Evolutionary conservation across 2,329 filamentous ascomycete genomes (phyloP).

Genomic region (Exophiala mesophila): DNA sequence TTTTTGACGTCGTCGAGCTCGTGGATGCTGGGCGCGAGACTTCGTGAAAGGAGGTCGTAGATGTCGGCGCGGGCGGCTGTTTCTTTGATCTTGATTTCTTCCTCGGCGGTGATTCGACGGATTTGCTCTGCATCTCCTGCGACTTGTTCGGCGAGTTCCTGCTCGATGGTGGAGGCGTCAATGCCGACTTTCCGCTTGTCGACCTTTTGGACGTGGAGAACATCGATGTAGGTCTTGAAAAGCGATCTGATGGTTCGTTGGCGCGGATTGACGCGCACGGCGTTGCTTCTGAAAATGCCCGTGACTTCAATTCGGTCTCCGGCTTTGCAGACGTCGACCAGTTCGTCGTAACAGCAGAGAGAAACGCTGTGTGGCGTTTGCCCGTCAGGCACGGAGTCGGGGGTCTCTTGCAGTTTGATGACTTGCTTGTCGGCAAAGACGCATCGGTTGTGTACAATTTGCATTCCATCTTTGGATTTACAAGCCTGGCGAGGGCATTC

Average conservation of each 20-base stretch:
- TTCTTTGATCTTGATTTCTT: conserved; percentile 80
- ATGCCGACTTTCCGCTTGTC: conserved; percentile 92
- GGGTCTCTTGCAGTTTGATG: conserved; percentile 96
- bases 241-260: conserved; percentile 90
- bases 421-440: conserved; percentile 96
- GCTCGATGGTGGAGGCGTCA: conserved; percentile 80
- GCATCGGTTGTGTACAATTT: conserved; percentile 94
- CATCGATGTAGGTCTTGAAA: conserved; percentile 97
- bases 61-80: conserved; percentile 78
- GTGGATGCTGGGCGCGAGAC: conserved; percentile 89
- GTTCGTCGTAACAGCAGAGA: conserved; percentile 90
- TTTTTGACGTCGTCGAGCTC: conserved; percentile 99
- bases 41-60: conserved; percentile 86
- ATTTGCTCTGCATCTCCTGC: conserved; percentile 73
- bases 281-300: conserved; percentile 92
- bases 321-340: conserved; percentile 96
- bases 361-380: conserved; percentile 97
- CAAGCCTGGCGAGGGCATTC: conserved; percentile 80
- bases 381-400: conserved; percentile 87
- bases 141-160: conserved; percentile 69
- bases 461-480: conserved; percentile 87
- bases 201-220: conserved; percentile 91
- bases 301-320: conserved; percentile 95
- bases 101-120: conserved; percentile 76
- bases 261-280: conserved; percentile 87